phyloP scores from a whole-genome alignment of 2,329 filamentous ascomycete genomes.

The Penicillium griseofulvum region DNA sequence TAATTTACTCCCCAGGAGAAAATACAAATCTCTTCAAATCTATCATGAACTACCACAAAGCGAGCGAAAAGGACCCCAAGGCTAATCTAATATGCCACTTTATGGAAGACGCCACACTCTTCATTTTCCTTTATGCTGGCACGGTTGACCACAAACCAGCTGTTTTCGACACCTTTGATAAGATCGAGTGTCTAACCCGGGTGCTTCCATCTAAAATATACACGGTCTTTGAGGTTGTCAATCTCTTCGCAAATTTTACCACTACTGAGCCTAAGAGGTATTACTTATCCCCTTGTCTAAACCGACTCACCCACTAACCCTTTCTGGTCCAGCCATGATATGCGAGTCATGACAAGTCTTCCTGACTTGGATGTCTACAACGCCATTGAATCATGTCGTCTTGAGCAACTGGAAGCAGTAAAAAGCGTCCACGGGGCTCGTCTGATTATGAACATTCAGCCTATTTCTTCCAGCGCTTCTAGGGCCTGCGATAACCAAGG shows the following conservation, averaged over 20 bases:
- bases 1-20: not conserved
- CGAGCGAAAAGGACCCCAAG: not conserved
- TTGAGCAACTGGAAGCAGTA: constrained; percentile 2
- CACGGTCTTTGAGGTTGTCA: not conserved
- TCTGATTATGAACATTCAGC: constrained; percentile 12
- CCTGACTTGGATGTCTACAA: constrained; percentile 9
- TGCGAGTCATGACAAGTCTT: constrained; percentile 14
- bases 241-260: not conserved
- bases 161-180: not conserved
- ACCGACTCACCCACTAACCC: not conserved
- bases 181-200: not conserved
- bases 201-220: not conserved
- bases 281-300: not conserved
- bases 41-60: not conserved
- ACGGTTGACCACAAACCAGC: not conserved
- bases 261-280: not conserved
- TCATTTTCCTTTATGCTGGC: not conserved
- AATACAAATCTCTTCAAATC: not conserved
- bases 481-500: not conserved
- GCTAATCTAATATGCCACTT: not conserved
- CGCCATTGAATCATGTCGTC: constrained; percentile 6
- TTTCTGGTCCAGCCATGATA: constrained; percentile 12
- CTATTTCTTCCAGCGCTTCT: constrained; percentile 9
- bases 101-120: not conserved
- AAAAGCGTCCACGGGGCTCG: constrained; percentile 4